Conservation (phyloP, 805 yeast species). For the Saturnispora besseyi region DNA sequence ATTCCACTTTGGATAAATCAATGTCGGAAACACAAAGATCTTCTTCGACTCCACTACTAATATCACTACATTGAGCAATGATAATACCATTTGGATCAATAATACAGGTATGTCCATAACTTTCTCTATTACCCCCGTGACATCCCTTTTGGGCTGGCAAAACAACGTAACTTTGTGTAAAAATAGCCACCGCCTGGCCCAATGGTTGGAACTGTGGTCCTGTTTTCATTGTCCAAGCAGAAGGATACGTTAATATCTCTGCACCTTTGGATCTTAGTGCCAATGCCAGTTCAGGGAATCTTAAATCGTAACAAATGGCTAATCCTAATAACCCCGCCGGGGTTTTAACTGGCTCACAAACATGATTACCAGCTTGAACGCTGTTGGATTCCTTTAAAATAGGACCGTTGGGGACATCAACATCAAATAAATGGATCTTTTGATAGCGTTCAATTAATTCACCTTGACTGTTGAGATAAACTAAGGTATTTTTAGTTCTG, state of each 20-base stretch:
- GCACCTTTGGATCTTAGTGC: constrained; percentile 63
- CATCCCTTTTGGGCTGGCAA: constrained; percentile 85
- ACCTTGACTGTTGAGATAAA: constrained; percentile 65
- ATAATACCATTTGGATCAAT: constrained; percentile 91
- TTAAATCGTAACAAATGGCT: constrained; percentile 76
- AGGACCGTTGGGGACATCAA: constrained; percentile 74
- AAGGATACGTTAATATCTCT: constrained; percentile 69
- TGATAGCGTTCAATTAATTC: constrained; percentile 62
- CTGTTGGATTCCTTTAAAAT: constrained; percentile 66
- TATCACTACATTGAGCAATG: constrained; percentile 47
- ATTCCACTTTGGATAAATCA: constrained; percentile 40
- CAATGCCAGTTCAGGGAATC: constrained; percentile 77
- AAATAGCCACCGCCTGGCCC: constrained; percentile 80
- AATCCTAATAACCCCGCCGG: constrained; percentile 60
- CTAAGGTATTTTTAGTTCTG: constrained; percentile 59
- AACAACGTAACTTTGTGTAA: constrained; percentile 76
- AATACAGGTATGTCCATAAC: constrained; percentile 81
- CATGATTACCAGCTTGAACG: constrained; percentile 65
- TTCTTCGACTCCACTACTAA: constrained; percentile 14
- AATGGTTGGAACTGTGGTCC: constrained; percentile 89
- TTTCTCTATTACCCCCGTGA: constrained; percentile 52
- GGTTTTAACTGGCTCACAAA: constrained; percentile 47
- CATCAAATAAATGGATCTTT: constrained; percentile 85
- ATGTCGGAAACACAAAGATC: constrained; percentile 55
- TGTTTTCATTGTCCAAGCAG: constrained; percentile 87